These are phyloP conservation scores for Heliamphora exappendiculata DNA, from an alignment of 148 eudicot species.

Conservation along the genomic window DNA sequence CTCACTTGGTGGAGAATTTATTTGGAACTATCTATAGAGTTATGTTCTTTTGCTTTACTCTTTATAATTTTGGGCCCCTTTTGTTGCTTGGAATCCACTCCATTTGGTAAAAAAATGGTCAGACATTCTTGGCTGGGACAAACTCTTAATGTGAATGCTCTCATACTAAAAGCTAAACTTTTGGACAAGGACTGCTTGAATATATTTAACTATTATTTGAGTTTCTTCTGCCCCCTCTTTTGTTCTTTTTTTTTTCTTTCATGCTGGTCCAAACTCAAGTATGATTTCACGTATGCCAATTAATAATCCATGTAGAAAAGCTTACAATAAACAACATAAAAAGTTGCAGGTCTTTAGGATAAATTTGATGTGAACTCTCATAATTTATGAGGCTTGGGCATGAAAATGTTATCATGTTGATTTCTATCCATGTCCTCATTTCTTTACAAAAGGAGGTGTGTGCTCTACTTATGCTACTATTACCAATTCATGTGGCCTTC, in stretches of 20 bases:
- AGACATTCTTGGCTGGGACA: not conserved
- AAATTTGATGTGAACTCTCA: not conserved
- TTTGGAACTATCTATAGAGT: not conserved
- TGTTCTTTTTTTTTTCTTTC: not conserved
- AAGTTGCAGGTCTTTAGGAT: not conserved
- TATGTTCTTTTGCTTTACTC: not conserved
- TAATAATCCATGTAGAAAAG: not conserved
- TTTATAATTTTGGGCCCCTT: not conserved
- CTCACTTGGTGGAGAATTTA: not conserved
- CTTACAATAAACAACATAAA: not conserved
- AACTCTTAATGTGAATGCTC: not conserved
- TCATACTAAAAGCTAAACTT: not conserved
- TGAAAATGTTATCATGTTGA: too few species aligned
- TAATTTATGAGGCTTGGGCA: not conserved
- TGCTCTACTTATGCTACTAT: not conserved
- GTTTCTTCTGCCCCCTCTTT: not conserved
- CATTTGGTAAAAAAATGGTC: not conserved
- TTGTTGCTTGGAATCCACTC: not conserved
- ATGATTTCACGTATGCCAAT: not conserved
- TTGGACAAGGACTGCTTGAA: not conserved
- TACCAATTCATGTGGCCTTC: not conserved
- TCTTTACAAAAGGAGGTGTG: not conserved
- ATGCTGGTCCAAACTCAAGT: not conserved
- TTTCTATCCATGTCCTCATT: too few species aligned
- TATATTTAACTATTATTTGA: not conserved